phyloP scores from a whole-genome alignment of 2,329 filamentous ascomycete species.

The Fusarium citri region DNA sequence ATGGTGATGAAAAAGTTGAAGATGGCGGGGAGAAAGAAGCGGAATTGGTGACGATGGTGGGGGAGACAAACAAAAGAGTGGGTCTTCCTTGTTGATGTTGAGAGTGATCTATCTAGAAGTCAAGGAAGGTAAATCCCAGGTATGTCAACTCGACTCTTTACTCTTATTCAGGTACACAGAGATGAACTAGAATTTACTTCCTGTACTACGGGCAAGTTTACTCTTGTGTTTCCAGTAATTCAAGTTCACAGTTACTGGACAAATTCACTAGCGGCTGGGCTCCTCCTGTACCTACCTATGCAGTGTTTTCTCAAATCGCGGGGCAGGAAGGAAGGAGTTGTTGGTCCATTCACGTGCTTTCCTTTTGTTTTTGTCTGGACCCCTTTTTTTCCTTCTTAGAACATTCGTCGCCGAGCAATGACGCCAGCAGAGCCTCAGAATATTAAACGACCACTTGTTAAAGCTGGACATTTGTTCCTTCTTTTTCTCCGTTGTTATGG shows the following conservation, averaged over 20 bases:
- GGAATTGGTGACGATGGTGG: constrained; percentile 40
- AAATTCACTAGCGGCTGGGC: neutral
- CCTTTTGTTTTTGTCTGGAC: constrained; percentile 8
- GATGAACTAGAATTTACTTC: neutral
- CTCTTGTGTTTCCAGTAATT: neutral
- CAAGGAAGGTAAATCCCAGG: neutral
- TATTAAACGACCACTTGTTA: neutral
- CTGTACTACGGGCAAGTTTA: neutral
- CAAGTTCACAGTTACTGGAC: too few relatives aligned
- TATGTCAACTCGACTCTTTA: neutral
- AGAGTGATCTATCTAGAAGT: neutral
- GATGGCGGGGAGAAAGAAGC: constrained; percentile 42
- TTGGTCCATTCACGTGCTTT: constrained; percentile 29
- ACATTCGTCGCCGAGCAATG: constrained; percentile 1
- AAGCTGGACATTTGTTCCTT: neutral
- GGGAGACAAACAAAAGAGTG: constrained; percentile 41
- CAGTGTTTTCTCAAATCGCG: constrained; percentile 20
- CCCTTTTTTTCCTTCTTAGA: constrained; percentile 6
- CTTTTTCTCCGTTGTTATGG: neutral
- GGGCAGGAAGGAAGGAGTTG: constrained; percentile 34
- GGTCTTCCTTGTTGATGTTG: constrained; percentile 8
- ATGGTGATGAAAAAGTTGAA: constrained; percentile 32
- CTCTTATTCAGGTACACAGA: neutral
- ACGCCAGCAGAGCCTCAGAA: constrained; percentile 1
- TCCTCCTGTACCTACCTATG: neutral